These are phyloP conservation scores for Oryza nivara DNA, from an alignment of 176 grass and related monocot species.

Conservation along the genomic window DNA sequence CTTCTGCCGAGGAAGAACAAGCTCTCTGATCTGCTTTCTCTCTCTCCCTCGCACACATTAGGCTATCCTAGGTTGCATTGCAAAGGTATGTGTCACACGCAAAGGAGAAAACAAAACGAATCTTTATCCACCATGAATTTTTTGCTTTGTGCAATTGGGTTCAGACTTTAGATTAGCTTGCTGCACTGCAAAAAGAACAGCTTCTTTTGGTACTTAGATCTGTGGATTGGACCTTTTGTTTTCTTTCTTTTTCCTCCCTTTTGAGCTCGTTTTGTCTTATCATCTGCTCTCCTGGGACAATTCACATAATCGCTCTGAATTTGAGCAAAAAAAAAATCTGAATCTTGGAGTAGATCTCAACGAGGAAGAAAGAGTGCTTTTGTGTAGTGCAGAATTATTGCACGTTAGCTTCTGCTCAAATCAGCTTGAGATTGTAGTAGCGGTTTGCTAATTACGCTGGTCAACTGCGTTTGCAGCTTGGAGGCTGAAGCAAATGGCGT, in stretches of 20 bases:
- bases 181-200: constrained; percentile 6
- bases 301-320: no score
- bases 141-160: constrained; percentile 28
- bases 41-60: background rate
- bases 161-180: background rate
- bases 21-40: background rate
- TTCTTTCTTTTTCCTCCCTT: background rate
- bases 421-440: background rate
- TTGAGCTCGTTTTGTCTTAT: background rate
- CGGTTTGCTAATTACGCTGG: background rate
- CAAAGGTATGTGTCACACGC: constrained; percentile 46
- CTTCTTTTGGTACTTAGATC: constrained; percentile 13
- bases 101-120: constrained; percentile 9
- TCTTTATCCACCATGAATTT: background rate
- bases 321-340: background rate
- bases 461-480: constrained; percentile 8
- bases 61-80: constrained; percentile 24
- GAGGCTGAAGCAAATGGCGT: constrained; percentile 37
- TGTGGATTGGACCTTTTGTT: background rate
- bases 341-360: constrained; percentile 12
- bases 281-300: no score
- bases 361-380: no score
- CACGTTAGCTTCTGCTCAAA: background rate
- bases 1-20: background rate
- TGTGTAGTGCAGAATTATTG: background rate